These are phyloP conservation scores for Arabidopsis suecica DNA, from an alignment of 345 rosid species.

Conservation along the genomic window DNA sequence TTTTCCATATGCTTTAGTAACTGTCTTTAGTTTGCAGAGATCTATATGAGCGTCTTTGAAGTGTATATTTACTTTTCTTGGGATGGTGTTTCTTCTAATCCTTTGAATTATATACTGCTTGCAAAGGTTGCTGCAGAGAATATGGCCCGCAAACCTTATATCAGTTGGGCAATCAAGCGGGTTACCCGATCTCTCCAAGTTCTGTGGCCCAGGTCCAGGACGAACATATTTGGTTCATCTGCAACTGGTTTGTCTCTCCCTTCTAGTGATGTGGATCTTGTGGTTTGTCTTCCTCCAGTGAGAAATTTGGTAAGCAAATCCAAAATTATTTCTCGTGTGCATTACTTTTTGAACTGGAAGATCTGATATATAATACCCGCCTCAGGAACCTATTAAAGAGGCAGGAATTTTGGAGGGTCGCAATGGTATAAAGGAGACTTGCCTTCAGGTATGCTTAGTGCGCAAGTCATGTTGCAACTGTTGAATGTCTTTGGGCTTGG, in stretches of 20 bases:
- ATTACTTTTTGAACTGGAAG: slow-evolving; percentile 36
- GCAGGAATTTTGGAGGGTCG: slow-evolving; percentile 99
- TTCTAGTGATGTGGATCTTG: slow-evolving; percentile 98
- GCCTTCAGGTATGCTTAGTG: slow-evolving; percentile 80
- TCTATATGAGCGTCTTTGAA: slow-evolving; percentile 28
- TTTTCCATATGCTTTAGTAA: slow-evolving; percentile 28
- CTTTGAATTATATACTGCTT: slow-evolving; percentile 35
- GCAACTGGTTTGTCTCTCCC: slow-evolving; percentile 97
- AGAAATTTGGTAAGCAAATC: slow-evolving; percentile 81
- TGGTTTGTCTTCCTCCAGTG: slow-evolving; percentile 96
- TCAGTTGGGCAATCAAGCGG: slow-evolving; percentile 96
- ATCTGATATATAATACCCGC: slow-evolving; percentile 42
- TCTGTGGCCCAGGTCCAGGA: slow-evolving; percentile 96
- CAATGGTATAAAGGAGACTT: slow-evolving; percentile 98
- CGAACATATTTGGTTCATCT: slow-evolving; percentile 90
- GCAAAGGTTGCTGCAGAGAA: slow-evolving; percentile 82
- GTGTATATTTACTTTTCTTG: slow-evolving; percentile 10
- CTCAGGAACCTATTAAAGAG: slow-evolving; percentile 97
- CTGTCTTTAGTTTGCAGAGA: slow-evolving; percentile 26
- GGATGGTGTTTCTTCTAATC: slow-evolving; percentile 27
- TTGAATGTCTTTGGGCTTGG: slow-evolving; percentile 12
- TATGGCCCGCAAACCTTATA: slow-evolving; percentile 82
- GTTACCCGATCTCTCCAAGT: slow-evolving; percentile 96
- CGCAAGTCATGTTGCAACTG: slow-evolving; percentile 21
- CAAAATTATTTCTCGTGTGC: slow-evolving; percentile 19